Conservation (phyloP, 1,284 basidiomycete species). For the Naganishia cerealis region DNA sequence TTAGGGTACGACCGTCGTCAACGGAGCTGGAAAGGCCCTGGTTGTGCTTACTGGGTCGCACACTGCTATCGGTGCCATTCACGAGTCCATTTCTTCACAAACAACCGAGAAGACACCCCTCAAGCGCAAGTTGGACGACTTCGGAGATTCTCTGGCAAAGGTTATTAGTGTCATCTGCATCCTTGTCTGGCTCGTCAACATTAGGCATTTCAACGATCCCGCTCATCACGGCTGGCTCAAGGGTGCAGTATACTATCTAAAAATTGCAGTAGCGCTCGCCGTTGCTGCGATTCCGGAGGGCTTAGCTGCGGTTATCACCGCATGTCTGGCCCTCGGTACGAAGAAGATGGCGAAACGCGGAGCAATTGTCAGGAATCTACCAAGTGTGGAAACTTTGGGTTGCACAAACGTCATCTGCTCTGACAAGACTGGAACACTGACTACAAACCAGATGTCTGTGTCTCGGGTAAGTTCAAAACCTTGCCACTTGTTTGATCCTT, state of each 20-base stretch:
- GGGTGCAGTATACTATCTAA: slow-evolving; percentile 95
- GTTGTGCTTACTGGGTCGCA: slow-evolving; percentile 79
- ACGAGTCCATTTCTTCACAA: slow-evolving; percentile 71
- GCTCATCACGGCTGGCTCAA: slow-evolving; percentile 83
- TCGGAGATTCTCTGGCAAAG: slow-evolving; percentile 91
- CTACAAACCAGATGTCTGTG: slow-evolving; percentile 95
- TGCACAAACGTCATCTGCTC: slow-evolving; percentile 96
- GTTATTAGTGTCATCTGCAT: slow-evolving; percentile 93
- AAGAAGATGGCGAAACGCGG: slow-evolving; percentile 98
- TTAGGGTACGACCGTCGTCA: slow-evolving; percentile 89
- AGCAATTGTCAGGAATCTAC: slow-evolving; percentile 90
- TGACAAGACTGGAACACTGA: slow-evolving; percentile 90
- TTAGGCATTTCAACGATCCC: slow-evolving; percentile 89
- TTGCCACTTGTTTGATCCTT: neutral
- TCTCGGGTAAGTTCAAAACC: slow-evolving; percentile 62
- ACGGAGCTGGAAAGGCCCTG: slow-evolving; percentile 77
- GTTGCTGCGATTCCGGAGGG: slow-evolving; percentile 96
- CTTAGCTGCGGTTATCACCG: slow-evolving; percentile 90
- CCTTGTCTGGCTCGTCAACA: slow-evolving; percentile 92
- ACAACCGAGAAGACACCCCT: slow-evolving; percentile 84
- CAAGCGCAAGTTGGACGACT: slow-evolving; percentile 93
- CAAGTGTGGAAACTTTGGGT: slow-evolving; percentile 93
- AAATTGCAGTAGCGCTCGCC: slow-evolving; percentile 92
- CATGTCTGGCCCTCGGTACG: slow-evolving; percentile 90
- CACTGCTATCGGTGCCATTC: slow-evolving; percentile 92